Evolutionary conservation across 2,329 filamentous ascomycete genomes (phyloP), one percentile per base, ranked within the genome.

Genomic region (Juglanconis sp.): DNA sequence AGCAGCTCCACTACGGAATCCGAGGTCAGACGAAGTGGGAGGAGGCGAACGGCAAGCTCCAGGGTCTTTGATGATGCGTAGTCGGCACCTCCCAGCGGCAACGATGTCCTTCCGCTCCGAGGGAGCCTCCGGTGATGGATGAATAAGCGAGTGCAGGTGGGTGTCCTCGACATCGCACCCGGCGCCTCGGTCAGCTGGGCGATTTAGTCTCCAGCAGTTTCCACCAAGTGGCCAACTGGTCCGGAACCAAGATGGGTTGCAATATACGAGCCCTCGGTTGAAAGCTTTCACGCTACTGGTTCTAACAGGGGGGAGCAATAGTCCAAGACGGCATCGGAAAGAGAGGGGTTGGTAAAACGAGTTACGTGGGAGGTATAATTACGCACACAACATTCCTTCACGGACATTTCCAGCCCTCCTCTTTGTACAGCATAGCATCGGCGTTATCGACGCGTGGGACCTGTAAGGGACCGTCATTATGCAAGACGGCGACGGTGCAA

Each of bases 1-100:
- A 54, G 38, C 11, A 49, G n/a, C 54, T 36, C 32, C 10, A 40
- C 24, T 15, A 8, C 42, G 24, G 49, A 24, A 1, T 32, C 42
- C 6, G 62, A 59, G 11, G 47, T 64, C 4, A 47, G 62, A 32
- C 54, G 62, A n/a, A 58, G 62, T 32, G 60, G 47, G 7, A 52
- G 62, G 47, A 11, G 44, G 38, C 49, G 62, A 15, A 59, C 49
- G 48, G 53, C 56, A n/a, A 64, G 62, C 34, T 44, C 32, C 49
- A 64, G 46, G 47, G 31, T 51, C 30, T 36, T 51, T 2, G 44
- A 31, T n/a, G 44, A 36, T 24, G 30, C 10, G 4, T 57, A 57
- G 42, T 13, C 31, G 3, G 5, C 42, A 30, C 15, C 42, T 30
- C n/a, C 32, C 53, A n/a, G 15, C 2, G 10, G 24, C 13, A 31